Base-by-base conservation (phyloP, 306 rosid species). In the Castanopsis chinensis region DNA sequence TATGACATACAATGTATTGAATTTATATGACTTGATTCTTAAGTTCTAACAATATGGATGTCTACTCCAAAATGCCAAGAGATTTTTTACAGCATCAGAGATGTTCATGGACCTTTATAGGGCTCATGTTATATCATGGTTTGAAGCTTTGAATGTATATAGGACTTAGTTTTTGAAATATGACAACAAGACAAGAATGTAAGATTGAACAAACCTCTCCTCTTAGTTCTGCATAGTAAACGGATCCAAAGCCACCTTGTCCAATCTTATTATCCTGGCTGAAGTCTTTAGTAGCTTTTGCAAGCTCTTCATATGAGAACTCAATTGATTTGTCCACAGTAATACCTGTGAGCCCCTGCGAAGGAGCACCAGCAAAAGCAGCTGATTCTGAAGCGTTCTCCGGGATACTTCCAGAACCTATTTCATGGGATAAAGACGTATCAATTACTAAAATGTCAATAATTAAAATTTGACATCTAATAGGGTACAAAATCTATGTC, bases 171-270 rank as follows among this genome's bases (percentile, higher is more conserved):
- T 56, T 23, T 4, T 76, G n/a, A 55, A 69, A 28, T 20, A 41
- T 8, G 27, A 41, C 13, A 65, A 20, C 55, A 30, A 32, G 30
- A 49, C 41, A 30, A 64, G 15, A 45, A 45, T 11, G 53, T 45
- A 11, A 45, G 53, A 45, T 45, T 12, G 3, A 45, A 11, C 90
- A 45, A 79, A 92, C 97, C 97, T 92, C 97, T 43, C 88, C 89
- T 77, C 93, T 78, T 28, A 90, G 89, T 76, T 90, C 89, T 21
- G 94, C 93, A 65, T 87, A 89, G 83, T 79, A 92, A 71, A 92
- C 97, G 37, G 83, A 52, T 74, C 94, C 97, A 90, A 87, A 92
- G 30, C 94, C 97, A 54, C 97, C 97, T 85, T 84, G 88, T 60
- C 97, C 94, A 30, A 92, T 87, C 81, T 79, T 92, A 61, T 86